A percentile compares a stretch with the other conserved stretches of the same genome.
Evolutionary conservation across 1,139 yeast genomes (phyloP).

Genomic region (Scheffersomyces quercinus): DNA sequence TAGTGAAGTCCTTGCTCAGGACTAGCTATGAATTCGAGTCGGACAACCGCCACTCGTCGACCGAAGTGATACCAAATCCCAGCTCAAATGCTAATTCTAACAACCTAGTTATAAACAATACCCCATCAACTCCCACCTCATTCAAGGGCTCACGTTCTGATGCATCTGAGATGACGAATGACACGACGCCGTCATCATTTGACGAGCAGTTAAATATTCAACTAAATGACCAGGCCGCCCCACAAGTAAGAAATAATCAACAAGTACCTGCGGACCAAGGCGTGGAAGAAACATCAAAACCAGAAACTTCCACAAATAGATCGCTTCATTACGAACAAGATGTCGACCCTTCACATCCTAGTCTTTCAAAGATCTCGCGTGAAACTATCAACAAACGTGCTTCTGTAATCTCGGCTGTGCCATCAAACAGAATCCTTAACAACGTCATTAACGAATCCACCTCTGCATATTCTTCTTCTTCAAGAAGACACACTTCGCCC

Average conservation of each 20-base stretch:
- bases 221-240: not conserved
- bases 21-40: not conserved
- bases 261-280: not conserved
- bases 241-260: not conserved
- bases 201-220: slow-evolving; percentile 12
- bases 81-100: not conserved
- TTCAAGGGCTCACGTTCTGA: slow-evolving; percentile 28
- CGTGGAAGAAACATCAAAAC: not conserved
- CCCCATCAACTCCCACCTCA: slow-evolving; percentile 36
- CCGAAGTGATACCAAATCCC: not conserved
- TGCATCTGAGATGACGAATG: slow-evolving; percentile 28
- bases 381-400: no score
- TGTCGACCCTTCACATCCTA: slow-evolving; percentile 4
- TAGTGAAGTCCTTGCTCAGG: not conserved
- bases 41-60: not conserved
- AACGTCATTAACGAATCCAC: not conserved
- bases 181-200: slow-evolving; percentile 36
- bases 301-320: not conserved
- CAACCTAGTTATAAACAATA: slow-evolving; percentile 1
- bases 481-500: slow-evolving; percentile 28
- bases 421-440: slow-evolving; percentile 2
- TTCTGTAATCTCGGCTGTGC: not conserved
- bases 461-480: not conserved
- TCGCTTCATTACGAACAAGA: slow-evolving; percentile 2
- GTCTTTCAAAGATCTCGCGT: not conserved